These are phyloP conservation scores for Triticum urartu DNA, from an alignment of 176 grass and related monocot genomes.

Conservation along the genomic window DNA sequence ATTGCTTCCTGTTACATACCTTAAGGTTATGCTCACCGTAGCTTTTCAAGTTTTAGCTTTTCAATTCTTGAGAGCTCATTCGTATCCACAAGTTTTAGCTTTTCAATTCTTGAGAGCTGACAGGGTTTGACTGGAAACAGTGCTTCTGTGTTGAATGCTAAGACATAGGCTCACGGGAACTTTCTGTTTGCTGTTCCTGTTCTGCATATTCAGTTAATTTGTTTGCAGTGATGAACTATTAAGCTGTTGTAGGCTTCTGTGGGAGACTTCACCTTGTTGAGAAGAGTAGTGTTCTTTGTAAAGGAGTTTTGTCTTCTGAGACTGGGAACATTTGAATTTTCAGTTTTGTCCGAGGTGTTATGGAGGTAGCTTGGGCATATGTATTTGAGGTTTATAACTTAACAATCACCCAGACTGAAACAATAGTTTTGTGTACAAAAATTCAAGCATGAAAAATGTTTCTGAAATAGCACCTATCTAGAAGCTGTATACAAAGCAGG, in stretches of 20 bases:
- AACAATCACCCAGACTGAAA: background rate
- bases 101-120: background rate
- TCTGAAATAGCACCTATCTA: background rate
- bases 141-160: slow-evolving; percentile 6
- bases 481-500: background rate
- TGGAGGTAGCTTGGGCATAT: background rate
- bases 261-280: background rate
- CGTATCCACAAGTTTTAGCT: background rate
- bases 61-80: too few species aligned
- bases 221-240: slow-evolving; percentile 1
- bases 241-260: background rate
- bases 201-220: background rate
- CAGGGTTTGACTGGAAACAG: background rate
- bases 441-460: background rate
- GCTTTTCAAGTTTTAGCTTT: too few species aligned
- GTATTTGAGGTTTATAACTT: background rate
- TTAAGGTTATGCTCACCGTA: background rate
- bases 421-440: background rate
- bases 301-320: background rate
- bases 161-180: background rate
- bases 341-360: background rate
- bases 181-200: background rate
- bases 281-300: background rate
- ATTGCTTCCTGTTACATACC: background rate
- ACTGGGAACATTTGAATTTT: background rate